Conservation (phyloP, 345 rosid genomes). For the Stellera chamaejasme region DNA sequence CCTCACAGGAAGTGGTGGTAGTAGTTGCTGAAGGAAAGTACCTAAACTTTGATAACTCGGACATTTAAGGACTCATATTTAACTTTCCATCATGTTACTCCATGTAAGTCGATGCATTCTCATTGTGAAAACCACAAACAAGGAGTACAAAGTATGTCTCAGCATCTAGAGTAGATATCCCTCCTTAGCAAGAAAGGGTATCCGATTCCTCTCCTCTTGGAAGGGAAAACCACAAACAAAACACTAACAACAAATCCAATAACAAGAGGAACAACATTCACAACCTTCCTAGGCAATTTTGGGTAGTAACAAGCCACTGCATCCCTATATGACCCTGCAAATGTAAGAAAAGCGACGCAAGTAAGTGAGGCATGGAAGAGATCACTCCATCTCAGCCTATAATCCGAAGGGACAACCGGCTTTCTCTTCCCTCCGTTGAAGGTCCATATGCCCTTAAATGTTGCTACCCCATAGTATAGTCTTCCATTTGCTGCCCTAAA, state of each 20-base stretch:
- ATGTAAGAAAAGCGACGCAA: conserved; percentile 28
- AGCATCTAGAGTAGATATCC: conserved; percentile 22
- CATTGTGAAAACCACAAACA: background rate
- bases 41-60: background rate
- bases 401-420: conserved; percentile 34
- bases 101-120: background rate
- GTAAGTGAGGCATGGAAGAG: conserved; percentile 33
- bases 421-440: conserved; percentile 31
- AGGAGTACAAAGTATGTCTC: background rate
- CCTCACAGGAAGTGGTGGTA: no score
- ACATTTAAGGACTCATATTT: background rate
- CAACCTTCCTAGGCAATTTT: conserved; percentile 29
- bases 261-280: conserved; percentile 28
- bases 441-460: conserved; percentile 37
- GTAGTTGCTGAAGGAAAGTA: no score
- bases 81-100: background rate
- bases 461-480: conserved; percentile 38
- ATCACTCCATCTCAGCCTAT: conserved; percentile 36
- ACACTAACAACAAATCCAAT: conserved; percentile 30
- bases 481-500: conserved; percentile 32
- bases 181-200: conserved; percentile 33
- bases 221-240: conserved; percentile 33
- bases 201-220: conserved; percentile 42
- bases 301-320: conserved; percentile 38
- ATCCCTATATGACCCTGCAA: conserved; percentile 33